These are phyloP conservation scores for Styphnolobium japonicum DNA, from an alignment of 306 rosid genomes.

Conservation along the genomic window DNA sequence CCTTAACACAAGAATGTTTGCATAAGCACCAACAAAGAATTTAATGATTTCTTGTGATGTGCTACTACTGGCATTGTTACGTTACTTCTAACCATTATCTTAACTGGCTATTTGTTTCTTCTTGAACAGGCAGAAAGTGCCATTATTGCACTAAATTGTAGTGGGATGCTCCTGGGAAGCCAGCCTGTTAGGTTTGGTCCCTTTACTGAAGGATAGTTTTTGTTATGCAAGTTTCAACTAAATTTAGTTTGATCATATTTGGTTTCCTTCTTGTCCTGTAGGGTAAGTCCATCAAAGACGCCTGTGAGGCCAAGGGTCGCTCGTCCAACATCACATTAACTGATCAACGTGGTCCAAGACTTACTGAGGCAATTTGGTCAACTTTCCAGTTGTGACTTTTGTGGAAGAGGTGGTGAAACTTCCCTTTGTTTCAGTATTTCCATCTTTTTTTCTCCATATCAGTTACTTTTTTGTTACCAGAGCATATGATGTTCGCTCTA, in stretches of 20 bases:
- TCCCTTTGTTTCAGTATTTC: constrained; percentile 49
- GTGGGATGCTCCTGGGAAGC: constrained; percentile 87
- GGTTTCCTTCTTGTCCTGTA: constrained; percentile 34
- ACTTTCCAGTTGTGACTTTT: constrained; percentile 42
- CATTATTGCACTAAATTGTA: constrained; percentile 79
- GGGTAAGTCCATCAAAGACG: constrained; percentile 99
- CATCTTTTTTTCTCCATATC: constrained; percentile 38
- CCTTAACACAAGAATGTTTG: neutral
- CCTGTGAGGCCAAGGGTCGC: constrained; percentile 90
- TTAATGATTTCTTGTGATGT: neutral
- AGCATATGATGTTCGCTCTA: constrained; percentile 40
- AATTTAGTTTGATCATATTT: neutral
- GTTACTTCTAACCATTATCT: constrained; percentile 1
- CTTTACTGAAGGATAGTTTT: neutral
- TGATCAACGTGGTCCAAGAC: constrained; percentile 16
- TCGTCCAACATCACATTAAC: constrained; percentile 52
- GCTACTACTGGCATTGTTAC: neutral
- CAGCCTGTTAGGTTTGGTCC: constrained; percentile 76
- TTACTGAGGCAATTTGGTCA: constrained; percentile 30
- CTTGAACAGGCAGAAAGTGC: constrained; percentile 91
- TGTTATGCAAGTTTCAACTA: neutral
- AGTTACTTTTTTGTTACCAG: constrained; percentile 35
- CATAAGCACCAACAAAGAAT: neutral
- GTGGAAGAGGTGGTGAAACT: constrained; percentile 59
- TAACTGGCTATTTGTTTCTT: constrained; percentile 15